Evolutionary conservation across 371 early-diverging fungal species (phyloP).

Genomic region (Mortierella sp.): DNA sequence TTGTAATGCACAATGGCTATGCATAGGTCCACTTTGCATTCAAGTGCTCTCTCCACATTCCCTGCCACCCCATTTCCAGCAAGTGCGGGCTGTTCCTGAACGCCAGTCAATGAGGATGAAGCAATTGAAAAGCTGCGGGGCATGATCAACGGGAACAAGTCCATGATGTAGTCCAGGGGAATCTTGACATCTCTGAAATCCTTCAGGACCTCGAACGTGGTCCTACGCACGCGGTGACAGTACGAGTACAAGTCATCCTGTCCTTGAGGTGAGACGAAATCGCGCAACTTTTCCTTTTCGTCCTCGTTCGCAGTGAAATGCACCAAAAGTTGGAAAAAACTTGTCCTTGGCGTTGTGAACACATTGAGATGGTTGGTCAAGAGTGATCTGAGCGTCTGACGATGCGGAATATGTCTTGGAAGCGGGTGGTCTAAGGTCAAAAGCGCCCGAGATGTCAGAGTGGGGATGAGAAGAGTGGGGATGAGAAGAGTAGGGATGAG

Average conservation of each 20-base stretch:
- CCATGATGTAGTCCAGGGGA: constrained; percentile 84
- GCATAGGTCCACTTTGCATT: constrained; percentile 72
- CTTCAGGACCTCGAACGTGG: constrained; percentile 81
- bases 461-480: too few species aligned
- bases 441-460: too few species aligned
- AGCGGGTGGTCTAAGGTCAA: constrained; percentile 57
- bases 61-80: constrained; percentile 7
- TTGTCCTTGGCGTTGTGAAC: constrained; percentile 84
- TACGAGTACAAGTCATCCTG: constrained; percentile 91
- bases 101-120: constrained; percentile 56
- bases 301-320: constrained; percentile 79
- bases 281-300: constrained; percentile 82
- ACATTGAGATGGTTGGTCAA: constrained; percentile 82
- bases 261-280: constrained; percentile 83
- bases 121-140: constrained; percentile 91
- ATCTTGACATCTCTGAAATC: constrained; percentile 83
- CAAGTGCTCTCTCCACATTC: constrained; percentile 24
- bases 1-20: constrained; percentile 89
- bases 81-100: constrained; percentile 19
- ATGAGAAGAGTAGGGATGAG: too few species aligned
- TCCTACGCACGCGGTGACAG: constrained; percentile 80
- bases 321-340: constrained; percentile 88
- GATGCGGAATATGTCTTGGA: constrained; percentile 58
- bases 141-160: constrained; percentile 81
- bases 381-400: constrained; percentile 76